Base-by-base conservation (phyloP, 768 basidiomycete genomes). In the Lentinula sp. region DNA sequence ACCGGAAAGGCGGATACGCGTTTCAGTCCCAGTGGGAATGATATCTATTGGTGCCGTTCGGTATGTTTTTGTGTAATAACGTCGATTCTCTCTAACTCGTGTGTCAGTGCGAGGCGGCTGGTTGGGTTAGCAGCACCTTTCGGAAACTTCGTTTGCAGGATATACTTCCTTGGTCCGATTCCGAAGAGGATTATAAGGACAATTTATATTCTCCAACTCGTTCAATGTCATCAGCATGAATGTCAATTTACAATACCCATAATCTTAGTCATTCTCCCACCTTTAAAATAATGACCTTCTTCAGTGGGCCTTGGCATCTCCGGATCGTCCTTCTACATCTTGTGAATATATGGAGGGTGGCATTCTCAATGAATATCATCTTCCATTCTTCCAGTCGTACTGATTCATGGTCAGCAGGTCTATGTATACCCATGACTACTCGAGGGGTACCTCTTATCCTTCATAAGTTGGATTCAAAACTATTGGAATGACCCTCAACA, bases 21-120 rank as follows among this genome's bases (percentile, higher is more conserved):
- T n/a, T 56, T 56, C 9, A 20, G 55, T 43, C 23, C 55, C 18
- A 41, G 55, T 32, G 55, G 55, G 6, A 56, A 41, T 28, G 55
- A 56, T 43, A 32, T 56, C 23, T 56, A 56, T 23, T 56, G 55
- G 55, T 56, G 55, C 41, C 45, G 41, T 56, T 56, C 55, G 15
- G 55, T 56, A 33, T 16, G 55, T 56, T 7, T 28, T 42, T 18
- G 8, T 32, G 7, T 23, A 9, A 18, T 20, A 12, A 15, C 4
- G 23, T 8, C 15, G 23, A 41, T 39, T 20, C 15, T 20, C 13
- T 18, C 41, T 39, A 3, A 13, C 53, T 55, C 20, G 20, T 7
- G 9, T 41, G 0, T 12, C 32, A 56, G 55, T 56, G 55, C 32
- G 39, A 56, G 28, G 55, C 39, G 15, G 39, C 41, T 42, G 55